phyloP scores from a whole-genome alignment of 331 rosid genomes.

The Prunus yedoensis region DNA sequence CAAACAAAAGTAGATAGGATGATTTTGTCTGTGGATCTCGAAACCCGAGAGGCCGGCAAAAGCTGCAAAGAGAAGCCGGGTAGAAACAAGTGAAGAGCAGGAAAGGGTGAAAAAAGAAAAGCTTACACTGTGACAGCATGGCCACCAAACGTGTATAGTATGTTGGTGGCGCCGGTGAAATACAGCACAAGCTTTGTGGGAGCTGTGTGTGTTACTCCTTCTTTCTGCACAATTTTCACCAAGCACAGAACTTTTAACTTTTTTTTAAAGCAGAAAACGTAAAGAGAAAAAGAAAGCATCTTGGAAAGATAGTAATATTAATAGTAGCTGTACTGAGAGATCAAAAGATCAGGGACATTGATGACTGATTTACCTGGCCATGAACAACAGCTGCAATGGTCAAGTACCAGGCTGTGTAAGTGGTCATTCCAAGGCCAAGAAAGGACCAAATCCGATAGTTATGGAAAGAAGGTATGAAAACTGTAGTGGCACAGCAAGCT shows the following conservation, averaged over 20 bases:
- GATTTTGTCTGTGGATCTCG: conserved; percentile 38
- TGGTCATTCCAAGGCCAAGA: conserved; percentile 98
- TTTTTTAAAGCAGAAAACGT: background rate
- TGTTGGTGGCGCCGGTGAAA: conserved; percentile 98
- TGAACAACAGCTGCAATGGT: conserved; percentile 64
- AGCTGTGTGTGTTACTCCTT: conserved; percentile 69
- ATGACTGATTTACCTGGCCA: conserved; percentile 67
- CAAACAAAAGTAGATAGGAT: conserved; percentile 35
- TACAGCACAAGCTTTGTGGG: conserved; percentile 77
- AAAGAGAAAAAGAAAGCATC: background rate
- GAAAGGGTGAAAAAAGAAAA: conserved; percentile 3
- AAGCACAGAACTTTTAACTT: background rate
- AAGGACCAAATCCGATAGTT: conserved; percentile 97
- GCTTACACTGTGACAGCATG: conserved; percentile 97
- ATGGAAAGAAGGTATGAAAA: conserved; percentile 95
- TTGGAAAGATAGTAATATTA: background rate
- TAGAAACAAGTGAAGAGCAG: conserved; percentile 8
- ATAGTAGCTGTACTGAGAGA: background rate
- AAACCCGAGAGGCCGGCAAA: conserved; percentile 48
- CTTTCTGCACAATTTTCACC: conserved; percentile 35
- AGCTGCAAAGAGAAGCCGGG: conserved; percentile 52
- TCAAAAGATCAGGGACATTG: too few relatives aligned
- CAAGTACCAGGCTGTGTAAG: conserved; percentile 95
- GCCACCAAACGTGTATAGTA: conserved; percentile 97
- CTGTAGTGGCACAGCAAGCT: conserved; percentile 98